Evolutionary conservation across 805 yeast species (phyloP).

Genomic region (Candida krabiensis): DNA sequence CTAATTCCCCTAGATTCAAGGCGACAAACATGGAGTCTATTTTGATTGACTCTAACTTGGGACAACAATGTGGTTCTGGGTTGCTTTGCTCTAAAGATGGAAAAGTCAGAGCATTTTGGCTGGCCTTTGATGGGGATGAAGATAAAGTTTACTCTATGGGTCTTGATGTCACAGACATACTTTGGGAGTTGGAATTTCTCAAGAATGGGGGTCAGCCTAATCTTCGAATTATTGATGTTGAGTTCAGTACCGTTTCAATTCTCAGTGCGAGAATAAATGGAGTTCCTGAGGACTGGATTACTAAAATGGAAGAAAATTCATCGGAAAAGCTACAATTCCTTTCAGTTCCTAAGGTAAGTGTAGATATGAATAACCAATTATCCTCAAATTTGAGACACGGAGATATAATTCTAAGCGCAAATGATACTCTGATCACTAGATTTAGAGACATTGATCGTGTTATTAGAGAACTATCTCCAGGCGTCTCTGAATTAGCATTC

Average conservation of each 20-base stretch:
- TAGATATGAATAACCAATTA: slow-evolving; percentile 28
- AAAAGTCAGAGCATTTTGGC: slow-evolving; percentile 80
- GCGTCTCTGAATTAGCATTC: slow-evolving; percentile 42
- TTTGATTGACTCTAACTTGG: slow-evolving; percentile 67
- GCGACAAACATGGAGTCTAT: slow-evolving; percentile 82
- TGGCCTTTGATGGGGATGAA: slow-evolving; percentile 78
- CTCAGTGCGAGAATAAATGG: slow-evolving; percentile 81
- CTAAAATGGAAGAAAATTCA: slow-evolving; percentile 52
- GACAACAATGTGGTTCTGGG: slow-evolving; percentile 75
- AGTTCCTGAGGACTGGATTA: slow-evolving; percentile 84
- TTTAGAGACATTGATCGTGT: slow-evolving; percentile 61
- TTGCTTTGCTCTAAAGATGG: slow-evolving; percentile 77
- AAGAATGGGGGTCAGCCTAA: slow-evolving; percentile 52
- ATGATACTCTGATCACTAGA: slow-evolving; percentile 62
- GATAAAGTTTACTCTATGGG: slow-evolving; percentile 71
- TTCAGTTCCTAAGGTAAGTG: slow-evolving; percentile 62
- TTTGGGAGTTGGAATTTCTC: slow-evolving; percentile 54
- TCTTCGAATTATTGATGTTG: slow-evolving; percentile 74
- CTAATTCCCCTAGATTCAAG: slow-evolving; percentile 74
- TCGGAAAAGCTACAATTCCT: slow-evolving; percentile 73
- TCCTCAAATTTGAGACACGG: slow-evolving; percentile 51
- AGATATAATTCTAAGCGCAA: slow-evolving; percentile 73
- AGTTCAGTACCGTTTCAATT: slow-evolving; percentile 65
- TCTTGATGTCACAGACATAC: slow-evolving; percentile 67
- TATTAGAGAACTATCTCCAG: slow-evolving; percentile 39